Conservation (phyloP, 2,329 filamentous ascomycete genomes). For the Alternaria sp. region DNA sequence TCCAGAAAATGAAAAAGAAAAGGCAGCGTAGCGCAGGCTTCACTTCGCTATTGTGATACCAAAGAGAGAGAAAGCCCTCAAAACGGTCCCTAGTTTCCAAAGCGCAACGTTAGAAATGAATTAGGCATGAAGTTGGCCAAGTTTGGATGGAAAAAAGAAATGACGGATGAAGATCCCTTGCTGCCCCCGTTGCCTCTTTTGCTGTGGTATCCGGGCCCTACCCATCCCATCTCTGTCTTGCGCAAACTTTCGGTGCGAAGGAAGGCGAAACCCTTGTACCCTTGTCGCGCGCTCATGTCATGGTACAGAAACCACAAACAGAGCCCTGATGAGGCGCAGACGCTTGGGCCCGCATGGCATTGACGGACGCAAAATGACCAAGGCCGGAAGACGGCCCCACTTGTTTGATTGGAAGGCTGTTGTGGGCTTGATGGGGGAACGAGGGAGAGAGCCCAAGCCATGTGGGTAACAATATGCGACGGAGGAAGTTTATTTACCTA, state of each 20-base stretch:
- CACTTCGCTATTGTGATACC: neutral
- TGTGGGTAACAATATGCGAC: conserved; percentile 7
- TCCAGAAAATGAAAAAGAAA: neutral
- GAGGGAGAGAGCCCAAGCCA: conserved; percentile 9
- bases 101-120: conserved; percentile 9
- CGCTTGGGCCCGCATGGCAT: conserved; percentile 12
- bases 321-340: conserved; percentile 5
- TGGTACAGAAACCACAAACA: conserved; percentile 3
- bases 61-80: neutral
- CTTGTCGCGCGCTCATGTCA: conserved; percentile 3
- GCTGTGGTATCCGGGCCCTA: conserved; percentile 5
- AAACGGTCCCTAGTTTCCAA: conserved; percentile 8
- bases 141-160: conserved; percentile 9
- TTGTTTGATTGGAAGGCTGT: conserved; percentile 19
- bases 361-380: conserved; percentile 4
- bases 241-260: conserved; percentile 7
- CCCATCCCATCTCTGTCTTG: neutral
- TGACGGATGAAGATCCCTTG: conserved; percentile 2
- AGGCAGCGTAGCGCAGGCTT: conserved; percentile 1
- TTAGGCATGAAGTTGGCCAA: conserved; percentile 6
- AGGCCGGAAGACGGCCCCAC: conserved; percentile 6
- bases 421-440: conserved; percentile 11
- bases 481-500: conserved; percentile 7
- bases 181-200: conserved; percentile 4
- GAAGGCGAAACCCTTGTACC: conserved; percentile 1